These are phyloP conservation scores for Viola pubescens DNA, from an alignment of 441 rosid genomes.

Conservation along the genomic window DNA sequence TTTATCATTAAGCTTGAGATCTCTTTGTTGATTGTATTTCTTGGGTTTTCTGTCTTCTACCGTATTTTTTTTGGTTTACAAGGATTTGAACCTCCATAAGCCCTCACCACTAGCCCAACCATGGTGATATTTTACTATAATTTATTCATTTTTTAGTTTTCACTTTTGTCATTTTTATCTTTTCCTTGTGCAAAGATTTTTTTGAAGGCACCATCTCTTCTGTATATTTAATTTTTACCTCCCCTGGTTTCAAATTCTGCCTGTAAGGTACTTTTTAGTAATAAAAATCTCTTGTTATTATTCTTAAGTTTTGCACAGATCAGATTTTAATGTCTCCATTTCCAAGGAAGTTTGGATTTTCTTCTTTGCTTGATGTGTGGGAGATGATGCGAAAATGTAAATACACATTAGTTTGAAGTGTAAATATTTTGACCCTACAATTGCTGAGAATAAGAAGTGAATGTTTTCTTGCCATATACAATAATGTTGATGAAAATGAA, in stretches of 20 bases:
- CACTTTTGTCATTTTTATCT: too few relatives aligned
- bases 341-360: background rate
- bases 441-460: too few relatives aligned
- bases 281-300: background rate
- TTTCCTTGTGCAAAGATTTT: too few relatives aligned
- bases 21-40: background rate
- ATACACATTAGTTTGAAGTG: too few relatives aligned
- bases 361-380: background rate
- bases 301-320: too few relatives aligned
- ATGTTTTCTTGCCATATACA: background rate
- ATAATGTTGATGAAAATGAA: background rate
- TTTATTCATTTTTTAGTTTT: background rate
- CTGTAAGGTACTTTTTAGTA: background rate
- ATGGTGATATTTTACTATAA: background rate
- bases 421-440: too few relatives aligned
- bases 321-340: background rate
- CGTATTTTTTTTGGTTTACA: too few relatives aligned
- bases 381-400: constrained; percentile 13
- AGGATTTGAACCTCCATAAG: too few relatives aligned
- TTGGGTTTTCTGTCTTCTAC: too few relatives aligned
- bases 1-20: background rate
- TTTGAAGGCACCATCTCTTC: too few relatives aligned
- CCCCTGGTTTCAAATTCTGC: too few relatives aligned
- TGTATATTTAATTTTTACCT: too few relatives aligned
- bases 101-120: background rate